Base-by-base conservation (phyloP, 2,329 filamentous ascomycete species). In the Colletotrichum brevisporum region DNA sequence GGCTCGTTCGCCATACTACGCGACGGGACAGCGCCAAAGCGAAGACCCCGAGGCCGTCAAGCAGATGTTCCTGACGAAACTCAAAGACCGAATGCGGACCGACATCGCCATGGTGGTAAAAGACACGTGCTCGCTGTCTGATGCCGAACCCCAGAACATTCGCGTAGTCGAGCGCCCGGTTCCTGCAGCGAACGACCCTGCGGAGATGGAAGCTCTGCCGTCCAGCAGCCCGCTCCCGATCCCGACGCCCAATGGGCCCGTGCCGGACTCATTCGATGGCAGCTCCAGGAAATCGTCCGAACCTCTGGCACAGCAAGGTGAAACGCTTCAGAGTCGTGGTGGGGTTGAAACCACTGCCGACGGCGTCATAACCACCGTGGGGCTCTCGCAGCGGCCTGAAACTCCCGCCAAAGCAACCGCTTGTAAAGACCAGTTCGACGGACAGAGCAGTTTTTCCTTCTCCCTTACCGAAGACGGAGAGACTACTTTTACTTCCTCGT, bases 41-140 rank as follows among this genome's bases (percentile, higher is more conserved):
- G 57, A 76, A 4, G 75, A 77, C 13, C 74, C 72, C 8, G 79
- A 82, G 41, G 75, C 82, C 13, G 81, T 83, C 66, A 76, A 79
- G 51, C 78, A 80, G 43, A 75, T 69, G 0, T 73, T 86, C 6
- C 72, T 85, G 6, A 75, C 79, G 2, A 78, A 78, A 8, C 77
- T 88, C 26, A 82, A 80, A 66, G 76, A 81, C 12, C 83, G 83
- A 21, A 83, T 88, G 51, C 80, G 84, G 45, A 75, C 76, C 9
- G 86, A 87, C 62, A 81, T 88, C 24, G 80, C 83, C 48, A 82
- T 82, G 75, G 76, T 88, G 18, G 86, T 84, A 72, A 84, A 81
- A 70, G 86, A 88, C 70, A 87, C 86, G 1, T 84, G 84, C 69
- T 80, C 80, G 15, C 78, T 88, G 18, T 78, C 80, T 45, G 74